These are phyloP conservation scores for Lactuca sativa DNA, from an alignment of 129 eudicot species.

Conservation along the genomic window DNA sequence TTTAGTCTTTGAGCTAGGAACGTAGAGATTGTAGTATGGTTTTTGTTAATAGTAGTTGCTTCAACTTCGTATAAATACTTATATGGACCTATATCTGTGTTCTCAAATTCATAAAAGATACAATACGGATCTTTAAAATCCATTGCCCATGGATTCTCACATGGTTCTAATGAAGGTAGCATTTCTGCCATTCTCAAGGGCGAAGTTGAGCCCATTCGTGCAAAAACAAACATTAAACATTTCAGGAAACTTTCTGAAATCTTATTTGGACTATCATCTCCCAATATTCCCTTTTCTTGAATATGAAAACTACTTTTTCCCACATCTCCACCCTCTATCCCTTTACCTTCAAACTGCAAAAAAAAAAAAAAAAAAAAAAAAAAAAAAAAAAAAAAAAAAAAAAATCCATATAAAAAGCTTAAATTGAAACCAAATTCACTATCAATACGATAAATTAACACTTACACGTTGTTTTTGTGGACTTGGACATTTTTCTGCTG, in stretches of 20 bases:
- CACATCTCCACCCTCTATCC: constrained; percentile 27
- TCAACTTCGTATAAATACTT: constrained; percentile 57
- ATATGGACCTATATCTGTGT: constrained; percentile 74
- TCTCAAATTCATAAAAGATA: constrained; percentile 54
- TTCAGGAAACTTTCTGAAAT: constrained; percentile 63
- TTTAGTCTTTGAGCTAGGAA: constrained; percentile 62
- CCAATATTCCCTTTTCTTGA: constrained; percentile 40
- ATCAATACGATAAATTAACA: constrained; percentile 1
- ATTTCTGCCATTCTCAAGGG: constrained; percentile 41
- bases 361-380: no score
- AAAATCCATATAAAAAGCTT: not conserved
- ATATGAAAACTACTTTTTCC: constrained; percentile 19
- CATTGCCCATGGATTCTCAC: constrained; percentile 30
- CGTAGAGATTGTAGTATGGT: constrained; percentile 45
- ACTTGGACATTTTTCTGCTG: constrained; percentile 42
- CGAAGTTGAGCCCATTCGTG: constrained; percentile 56
- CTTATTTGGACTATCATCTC: constrained; percentile 57
- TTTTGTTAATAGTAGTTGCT: constrained; percentile 49
- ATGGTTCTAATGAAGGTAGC: constrained; percentile 46
- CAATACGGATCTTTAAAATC: constrained; percentile 79
- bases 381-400: constrained; percentile 38
- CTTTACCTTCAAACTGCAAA: constrained; percentile 45
- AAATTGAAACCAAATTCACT: not conserved
- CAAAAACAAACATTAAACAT: constrained; percentile 65
- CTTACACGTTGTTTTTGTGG: constrained; percentile 48